Percentiles rank a stretch among this genome's conserved stretches.
phyloP scores from a whole-genome alignment of 2,329 filamentous ascomycete species.

The Sarocladium brachiariae region DNA sequence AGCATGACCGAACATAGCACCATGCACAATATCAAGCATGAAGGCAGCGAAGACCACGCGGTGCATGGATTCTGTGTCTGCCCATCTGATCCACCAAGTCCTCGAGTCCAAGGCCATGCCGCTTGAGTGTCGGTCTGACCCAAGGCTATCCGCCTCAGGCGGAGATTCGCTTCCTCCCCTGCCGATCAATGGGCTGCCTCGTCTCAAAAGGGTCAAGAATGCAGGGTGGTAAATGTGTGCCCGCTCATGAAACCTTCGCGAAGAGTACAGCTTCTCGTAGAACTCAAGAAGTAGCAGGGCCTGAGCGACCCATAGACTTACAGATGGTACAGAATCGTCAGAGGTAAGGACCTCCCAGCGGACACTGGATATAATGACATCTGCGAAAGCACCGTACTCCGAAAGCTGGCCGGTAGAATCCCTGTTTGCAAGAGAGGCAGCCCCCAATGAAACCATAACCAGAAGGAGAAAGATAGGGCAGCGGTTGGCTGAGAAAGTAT shows the following conservation, averaged over 20 bases:
- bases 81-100: constrained; percentile 77
- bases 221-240: constrained; percentile 76
- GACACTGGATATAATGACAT: constrained; percentile 62
- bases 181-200: constrained; percentile 85
- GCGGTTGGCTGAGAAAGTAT: constrained; percentile 76
- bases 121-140: constrained; percentile 30
- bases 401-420: constrained; percentile 42
- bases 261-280: constrained; percentile 89
- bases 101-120: constrained; percentile 30
- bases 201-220: constrained; percentile 56
- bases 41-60: constrained; percentile 85
- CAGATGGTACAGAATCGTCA: constrained; percentile 74
- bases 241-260: constrained; percentile 73
- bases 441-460: constrained; percentile 74
- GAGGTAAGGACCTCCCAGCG: constrained; percentile 81
- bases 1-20: constrained; percentile 86
- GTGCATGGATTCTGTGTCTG: constrained; percentile 79
- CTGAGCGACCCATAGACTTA: constrained; percentile 84
- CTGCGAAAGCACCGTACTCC: constrained; percentile 40
- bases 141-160: constrained; percentile 39
- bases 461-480: constrained; percentile 56
- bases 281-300: constrained; percentile 75
- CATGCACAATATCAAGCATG: constrained; percentile 81
- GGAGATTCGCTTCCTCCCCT: constrained; percentile 42
- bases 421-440: constrained; percentile 63